Conservation (phyloP, 2,329 filamentous ascomycete genomes). For the Davidsoniella eucalypti region DNA sequence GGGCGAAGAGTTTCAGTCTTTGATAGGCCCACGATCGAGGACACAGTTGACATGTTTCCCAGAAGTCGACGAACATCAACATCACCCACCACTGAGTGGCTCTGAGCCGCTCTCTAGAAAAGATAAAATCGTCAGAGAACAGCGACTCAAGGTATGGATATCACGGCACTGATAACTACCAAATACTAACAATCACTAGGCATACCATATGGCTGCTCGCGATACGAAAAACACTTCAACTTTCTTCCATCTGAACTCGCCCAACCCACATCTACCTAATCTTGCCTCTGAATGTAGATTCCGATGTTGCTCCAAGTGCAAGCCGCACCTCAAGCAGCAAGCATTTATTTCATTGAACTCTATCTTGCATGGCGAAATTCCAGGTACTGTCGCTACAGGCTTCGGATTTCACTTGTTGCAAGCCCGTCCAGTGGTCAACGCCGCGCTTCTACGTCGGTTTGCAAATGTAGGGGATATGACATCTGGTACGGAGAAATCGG, state of each 20-base stretch:
- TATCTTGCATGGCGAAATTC: slow-evolving; percentile 32
- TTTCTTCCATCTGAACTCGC: neutral
- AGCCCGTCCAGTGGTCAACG: slow-evolving; percentile 28
- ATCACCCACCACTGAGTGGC: too few relatives aligned
- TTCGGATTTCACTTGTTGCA: slow-evolving; percentile 33
- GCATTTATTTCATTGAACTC: slow-evolving; percentile 33
- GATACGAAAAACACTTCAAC: slow-evolving; percentile 11
- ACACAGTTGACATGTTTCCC: slow-evolving; percentile 27
- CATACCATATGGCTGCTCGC: slow-evolving; percentile 14
- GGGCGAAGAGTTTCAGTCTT: slow-evolving; percentile 19
- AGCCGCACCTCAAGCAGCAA: slow-evolving; percentile 26
- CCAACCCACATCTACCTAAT: slow-evolving; percentile 16
- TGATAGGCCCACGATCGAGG: slow-evolving; percentile 22
- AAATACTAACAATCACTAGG: slow-evolving; percentile 14
- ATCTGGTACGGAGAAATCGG: too few relatives aligned
- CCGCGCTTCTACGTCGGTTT: slow-evolving; percentile 15
- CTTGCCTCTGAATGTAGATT: slow-evolving; percentile 4
- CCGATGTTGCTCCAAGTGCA: slow-evolving; percentile 29
- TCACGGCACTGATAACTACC: slow-evolving; percentile 24
- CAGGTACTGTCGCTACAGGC: slow-evolving; percentile 31
- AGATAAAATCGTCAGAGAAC: slow-evolving; percentile 27
- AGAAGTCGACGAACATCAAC: slow-evolving; percentile 21
- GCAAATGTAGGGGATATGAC: too few relatives aligned
- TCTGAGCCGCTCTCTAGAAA: slow-evolving; percentile 21
- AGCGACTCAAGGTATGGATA: slow-evolving; percentile 30